Evolutionary conservation across 2,329 filamentous ascomycete species (phyloP), one percentile per base, ranked within the genome.

Genomic region (Calonectria montana): DNA sequence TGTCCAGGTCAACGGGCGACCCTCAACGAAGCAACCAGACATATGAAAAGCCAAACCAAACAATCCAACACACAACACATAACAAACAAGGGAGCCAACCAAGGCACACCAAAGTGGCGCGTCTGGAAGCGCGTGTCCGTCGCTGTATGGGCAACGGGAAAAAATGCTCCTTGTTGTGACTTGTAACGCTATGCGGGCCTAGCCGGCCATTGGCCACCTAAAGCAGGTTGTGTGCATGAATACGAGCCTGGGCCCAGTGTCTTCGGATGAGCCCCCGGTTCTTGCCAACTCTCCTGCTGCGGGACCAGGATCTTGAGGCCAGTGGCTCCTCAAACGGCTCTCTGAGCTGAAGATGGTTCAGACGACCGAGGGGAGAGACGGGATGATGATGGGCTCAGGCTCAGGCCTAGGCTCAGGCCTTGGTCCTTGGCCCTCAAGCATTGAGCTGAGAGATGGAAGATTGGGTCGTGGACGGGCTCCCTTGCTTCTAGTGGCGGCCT

Each of bases 171-270:
- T 66, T 61, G 68, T 55, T 76, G 76, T 78, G 71, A 75, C 74
- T 70, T 78, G 74, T 68, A 79, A 73, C 67, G 69, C 74, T 59
- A 67, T 59, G 70, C 73, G 10, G 72, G 55, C 45, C 47, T 74
- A 69, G 72, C 55, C 71, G 69, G 35, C 70, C 72, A 75, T 71
- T 71, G 70, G 25, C 68, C 62, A 48, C 66, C 57, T 27, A 50
- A 48, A 67, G 45, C 55, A 72, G 63, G 70, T 70, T 67, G 71
- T 67, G 67, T 72, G 71, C 73, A 79, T 79, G 77, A 79, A 79
- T 79, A 79, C 77, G 77, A 79, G 77, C 62, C 69, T 29, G 47
- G 65, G 29, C 67, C 72, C 62, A 66, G 59, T 71, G 55, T n/a
- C 65, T 41, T 57, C 31, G 25, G 69, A 67, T 64, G 59, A 45